Evolutionary conservation across 108 stramenopile genomes (phyloP), one percentile per base, ranked within the genome.

Genomic region (Skeletonema tropicum): DNA sequence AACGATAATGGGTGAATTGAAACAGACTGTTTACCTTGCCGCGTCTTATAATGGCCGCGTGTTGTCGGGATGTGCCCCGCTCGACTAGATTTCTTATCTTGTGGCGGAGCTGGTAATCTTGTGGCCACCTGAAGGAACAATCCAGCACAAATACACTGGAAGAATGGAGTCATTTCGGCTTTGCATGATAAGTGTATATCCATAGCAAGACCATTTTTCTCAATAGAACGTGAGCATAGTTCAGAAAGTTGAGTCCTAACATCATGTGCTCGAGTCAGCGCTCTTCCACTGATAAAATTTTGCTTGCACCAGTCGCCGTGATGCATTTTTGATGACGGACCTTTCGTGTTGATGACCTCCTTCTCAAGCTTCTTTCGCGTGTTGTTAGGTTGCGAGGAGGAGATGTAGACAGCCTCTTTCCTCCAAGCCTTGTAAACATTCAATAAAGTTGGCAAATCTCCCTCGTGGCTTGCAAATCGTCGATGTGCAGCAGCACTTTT

Each of bases 371-470:
- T 75, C 55, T 79, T 75, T 23, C 72, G 59, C 52, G 57, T 26
- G 62, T 86, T 82, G 9, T 78, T 75, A 23, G 83, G 59, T 29
- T 68, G 58, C 62, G 42, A 31, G 26, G 82, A 25, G 3, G 84
- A 65, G 0, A 70, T 48, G 68, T 92, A 94, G 10, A 86, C 75
- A 7, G 92, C 90, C 64, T 95, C 91, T 49, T 76, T 83, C 79
- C 85, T 83, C 97, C 97, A 98, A 4, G 91, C 82, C 49, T 96
- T 83, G 80, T 97, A 99, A 52, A 99, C 96, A 64, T 86, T 88
- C 12, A 97, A 84, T 6, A 97, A 70, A 15, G 97, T 98, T 7
- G 98, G 92, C 32, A 98, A 85, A 67, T 99, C 99, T 23, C 99
- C 98, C 78, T 99, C 98, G 62, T 88, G 71, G 76, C 86, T 87